Conservation (phyloP, 1,284 basidiomycete genomes). For the Vanrija humicola region DNA sequence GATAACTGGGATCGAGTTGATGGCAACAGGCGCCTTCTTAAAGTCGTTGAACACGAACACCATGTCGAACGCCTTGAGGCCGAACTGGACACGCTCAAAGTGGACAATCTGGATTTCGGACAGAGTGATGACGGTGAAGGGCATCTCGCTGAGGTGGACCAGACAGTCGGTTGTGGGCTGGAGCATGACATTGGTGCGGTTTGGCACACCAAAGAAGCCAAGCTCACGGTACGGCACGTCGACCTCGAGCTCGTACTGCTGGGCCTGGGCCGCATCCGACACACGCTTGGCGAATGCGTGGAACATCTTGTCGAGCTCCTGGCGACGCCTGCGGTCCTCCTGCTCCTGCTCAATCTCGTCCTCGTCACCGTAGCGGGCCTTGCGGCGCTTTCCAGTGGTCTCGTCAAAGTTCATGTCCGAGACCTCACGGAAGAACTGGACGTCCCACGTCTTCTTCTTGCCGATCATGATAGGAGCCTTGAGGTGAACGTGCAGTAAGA, state of each 20-base stretch:
- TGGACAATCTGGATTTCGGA: constrained; percentile 95
- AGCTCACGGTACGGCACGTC: constrained; percentile 97
- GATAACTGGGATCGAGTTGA: constrained; percentile 88
- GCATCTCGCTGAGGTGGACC: constrained; percentile 90
- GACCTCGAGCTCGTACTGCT: constrained; percentile 78
- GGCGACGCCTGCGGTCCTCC: constrained; percentile 85
- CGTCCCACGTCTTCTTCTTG: constrained; percentile 95
- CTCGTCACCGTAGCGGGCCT: constrained; percentile 95
- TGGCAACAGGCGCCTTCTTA: constrained; percentile 82
- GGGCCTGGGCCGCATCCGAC: constrained; percentile 67
- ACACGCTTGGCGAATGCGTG: constrained; percentile 91
- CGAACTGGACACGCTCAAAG: constrained; percentile 94
- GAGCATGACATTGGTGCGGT: constrained; percentile 87
- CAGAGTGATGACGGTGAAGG: constrained; percentile 93
- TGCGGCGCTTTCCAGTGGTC: constrained; percentile 88
- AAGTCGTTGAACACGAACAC: constrained; percentile 97
- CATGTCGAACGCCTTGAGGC: constrained; percentile 95
- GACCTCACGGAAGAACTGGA: constrained; percentile 98
- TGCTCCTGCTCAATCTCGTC: constrained; percentile 99
- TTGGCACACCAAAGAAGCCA: constrained; percentile 95
- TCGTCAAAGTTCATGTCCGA: constrained; percentile 98
- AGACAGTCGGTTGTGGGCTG: constrained; percentile 97
- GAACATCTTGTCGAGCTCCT: constrained; percentile 91
- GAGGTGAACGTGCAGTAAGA: constrained; percentile 90
- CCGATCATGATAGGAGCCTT: constrained; percentile 97